Evolutionary conservation across 306 rosid species (phyloP).

Genomic region (Trichosanthes cucumerina): DNA sequence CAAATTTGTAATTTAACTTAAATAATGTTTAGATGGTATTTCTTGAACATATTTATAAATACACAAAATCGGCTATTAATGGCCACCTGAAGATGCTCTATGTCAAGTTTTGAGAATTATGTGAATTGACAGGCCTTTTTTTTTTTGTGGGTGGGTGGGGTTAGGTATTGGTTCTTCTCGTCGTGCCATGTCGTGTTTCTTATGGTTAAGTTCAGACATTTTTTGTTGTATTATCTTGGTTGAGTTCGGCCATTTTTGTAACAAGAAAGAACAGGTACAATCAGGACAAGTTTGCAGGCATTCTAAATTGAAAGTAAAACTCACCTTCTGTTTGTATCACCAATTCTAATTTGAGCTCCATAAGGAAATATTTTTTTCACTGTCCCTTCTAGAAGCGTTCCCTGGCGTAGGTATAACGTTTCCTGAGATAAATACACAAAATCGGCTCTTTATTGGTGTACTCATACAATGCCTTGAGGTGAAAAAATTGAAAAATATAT

Average conservation of each 20-base stretch:
- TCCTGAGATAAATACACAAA: conserved; percentile 37
- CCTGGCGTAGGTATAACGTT: conserved; percentile 57
- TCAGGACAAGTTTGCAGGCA: not conserved
- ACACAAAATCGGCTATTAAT: not conserved
- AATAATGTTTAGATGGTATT: not conserved
- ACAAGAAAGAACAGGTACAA: not conserved
- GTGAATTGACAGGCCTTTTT: not conserved
- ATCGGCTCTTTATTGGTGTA: not conserved
- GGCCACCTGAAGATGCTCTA: not conserved
- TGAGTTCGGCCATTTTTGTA: not conserved
- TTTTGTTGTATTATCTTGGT: not conserved
- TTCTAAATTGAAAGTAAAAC: not conserved
- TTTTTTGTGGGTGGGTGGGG: too few species aligned
- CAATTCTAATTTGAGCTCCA: conserved; percentile 84
- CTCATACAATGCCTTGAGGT: not conserved
- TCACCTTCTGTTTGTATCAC: conserved; percentile 47
- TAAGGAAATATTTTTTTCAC: conserved; percentile 64
- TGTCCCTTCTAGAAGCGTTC: conserved; percentile 75
- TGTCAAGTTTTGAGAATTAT: not conserved
- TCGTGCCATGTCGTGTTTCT: not conserved
- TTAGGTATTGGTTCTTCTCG: not conserved
- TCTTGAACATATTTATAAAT: not conserved
- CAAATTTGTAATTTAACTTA: too few species aligned
- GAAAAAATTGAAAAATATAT: not conserved
- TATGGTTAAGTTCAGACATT: too few species aligned